A percentile compares a stretch with the other conserved stretches of the same genome.
Evolutionary conservation across 164 flowering plant genomes (phyloP).

Genomic region (Magnolia changhungtana): DNA sequence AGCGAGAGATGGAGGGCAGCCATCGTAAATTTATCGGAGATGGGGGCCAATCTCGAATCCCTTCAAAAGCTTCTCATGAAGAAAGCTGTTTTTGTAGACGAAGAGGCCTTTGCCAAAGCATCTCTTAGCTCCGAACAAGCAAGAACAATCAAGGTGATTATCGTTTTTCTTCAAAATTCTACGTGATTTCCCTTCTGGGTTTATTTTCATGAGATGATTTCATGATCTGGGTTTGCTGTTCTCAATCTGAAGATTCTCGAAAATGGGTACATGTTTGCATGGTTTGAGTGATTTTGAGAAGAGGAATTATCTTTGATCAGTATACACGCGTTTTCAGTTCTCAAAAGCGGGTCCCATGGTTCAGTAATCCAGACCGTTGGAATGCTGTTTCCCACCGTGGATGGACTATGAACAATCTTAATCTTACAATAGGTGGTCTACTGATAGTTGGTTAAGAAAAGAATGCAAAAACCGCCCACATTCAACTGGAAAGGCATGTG

Average conservation of each 20-base stretch:
- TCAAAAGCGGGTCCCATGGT: no score
- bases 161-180: not conserved
- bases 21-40: conserved; percentile 65
- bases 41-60: conserved; percentile 64
- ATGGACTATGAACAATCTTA: no score
- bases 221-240: not conserved
- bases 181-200: conserved; percentile 6
- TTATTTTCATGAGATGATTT: not conserved
- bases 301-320: no score
- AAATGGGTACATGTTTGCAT: no score
- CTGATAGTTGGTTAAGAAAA: no score
- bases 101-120: conserved; percentile 71
- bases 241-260: not conserved
- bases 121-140: conserved; percentile 79
- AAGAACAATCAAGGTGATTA: conserved; percentile 70
- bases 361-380: no score
- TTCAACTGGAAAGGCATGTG: no score
- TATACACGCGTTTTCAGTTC: no score
- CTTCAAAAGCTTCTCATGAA: conserved; percentile 65
- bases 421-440: no score
- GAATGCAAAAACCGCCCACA: no score
- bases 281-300: no score
- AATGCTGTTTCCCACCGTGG: no score
- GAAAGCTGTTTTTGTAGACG: conserved; percentile 86
- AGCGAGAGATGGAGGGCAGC: conserved; percentile 82